phyloP scores from a whole-genome alignment of 2,329 filamentous ascomycete genomes.

The Aspergillaceae sp. region DNA sequence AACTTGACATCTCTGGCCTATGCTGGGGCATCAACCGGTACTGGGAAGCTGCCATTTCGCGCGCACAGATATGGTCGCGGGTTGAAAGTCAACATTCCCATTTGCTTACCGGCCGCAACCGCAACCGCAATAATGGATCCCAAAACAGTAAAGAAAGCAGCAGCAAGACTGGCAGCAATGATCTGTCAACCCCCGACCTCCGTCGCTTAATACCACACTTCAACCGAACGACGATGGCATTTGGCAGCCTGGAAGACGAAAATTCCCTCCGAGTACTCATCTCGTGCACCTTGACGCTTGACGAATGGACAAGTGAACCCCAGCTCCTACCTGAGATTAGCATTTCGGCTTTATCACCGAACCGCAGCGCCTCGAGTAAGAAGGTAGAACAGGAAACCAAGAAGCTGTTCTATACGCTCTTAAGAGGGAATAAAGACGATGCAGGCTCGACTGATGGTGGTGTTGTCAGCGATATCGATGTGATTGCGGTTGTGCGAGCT shows the following conservation, averaged over 20 bases:
- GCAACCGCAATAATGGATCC: neutral
- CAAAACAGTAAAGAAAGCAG: slow-evolving; percentile 2
- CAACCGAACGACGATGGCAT: slow-evolving; percentile 27
- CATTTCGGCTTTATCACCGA: slow-evolving; percentile 15
- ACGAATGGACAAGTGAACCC: slow-evolving; percentile 35
- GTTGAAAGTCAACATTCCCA: slow-evolving; percentile 19
- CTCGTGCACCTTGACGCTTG: slow-evolving; percentile 26
- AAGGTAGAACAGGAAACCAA: slow-evolving; percentile 32
- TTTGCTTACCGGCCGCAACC: slow-evolving; percentile 5
- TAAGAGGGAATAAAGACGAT: slow-evolving; percentile 21
- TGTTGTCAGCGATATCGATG: slow-evolving; percentile 12
- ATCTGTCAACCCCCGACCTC: slow-evolving; percentile 16
- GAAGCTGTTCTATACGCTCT: slow-evolving; percentile 21
- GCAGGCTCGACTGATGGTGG: slow-evolving; percentile 3
- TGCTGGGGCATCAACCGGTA: slow-evolving; percentile 36
- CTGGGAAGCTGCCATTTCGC: slow-evolving; percentile 32
- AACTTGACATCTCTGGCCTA: slow-evolving; percentile 32
- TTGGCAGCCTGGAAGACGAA: slow-evolving; percentile 13
- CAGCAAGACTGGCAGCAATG: slow-evolving; percentile 4
- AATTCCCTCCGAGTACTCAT: slow-evolving; percentile 19
- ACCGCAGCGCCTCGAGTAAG: slow-evolving; percentile 5
- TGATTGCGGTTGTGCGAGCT: slow-evolving; percentile 25
- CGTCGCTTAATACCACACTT: slow-evolving; percentile 27
- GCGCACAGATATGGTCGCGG: slow-evolving; percentile 30
- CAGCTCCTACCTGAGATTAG: slow-evolving; percentile 29